These are phyloP conservation scores for Porogramme epimiltina DNA, from an alignment of 1,284 basidiomycete species.

Conservation along the genomic window DNA sequence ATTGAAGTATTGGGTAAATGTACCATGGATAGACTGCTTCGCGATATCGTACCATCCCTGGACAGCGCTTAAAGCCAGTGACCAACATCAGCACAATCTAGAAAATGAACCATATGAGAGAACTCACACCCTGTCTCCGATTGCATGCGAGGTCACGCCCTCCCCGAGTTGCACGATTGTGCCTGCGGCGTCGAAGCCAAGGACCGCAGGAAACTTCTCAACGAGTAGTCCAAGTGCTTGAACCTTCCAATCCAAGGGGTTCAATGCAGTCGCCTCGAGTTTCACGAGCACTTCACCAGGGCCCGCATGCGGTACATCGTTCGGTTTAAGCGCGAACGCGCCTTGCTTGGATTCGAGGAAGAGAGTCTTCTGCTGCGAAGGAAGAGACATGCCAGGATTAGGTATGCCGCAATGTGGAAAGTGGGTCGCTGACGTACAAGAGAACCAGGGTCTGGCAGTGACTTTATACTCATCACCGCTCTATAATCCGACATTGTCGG, in stretches of 20 bases:
- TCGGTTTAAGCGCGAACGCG: conserved; percentile 23
- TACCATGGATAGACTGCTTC: neutral
- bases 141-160: conserved; percentile 28
- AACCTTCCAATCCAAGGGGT: conserved; percentile 45
- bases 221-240: conserved; percentile 33
- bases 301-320: conserved; percentile 31
- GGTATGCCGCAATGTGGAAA: neutral
- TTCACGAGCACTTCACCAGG: conserved; percentile 44
- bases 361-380: conserved; percentile 29
- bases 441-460: too few species aligned
- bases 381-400: conserved; percentile 7
- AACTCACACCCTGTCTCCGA: neutral
- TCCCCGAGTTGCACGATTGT: conserved; percentile 41
- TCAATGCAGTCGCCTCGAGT: conserved; percentile 38
- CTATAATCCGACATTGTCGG: too few species aligned
- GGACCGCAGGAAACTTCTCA: conserved; percentile 39
- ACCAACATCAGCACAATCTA: too few species aligned
- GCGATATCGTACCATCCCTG: neutral
- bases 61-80: neutral
- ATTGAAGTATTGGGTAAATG: neutral
- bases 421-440: too few species aligned
- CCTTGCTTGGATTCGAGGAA: conserved; percentile 23
- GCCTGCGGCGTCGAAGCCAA: conserved; percentile 50
- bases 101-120: neutral
- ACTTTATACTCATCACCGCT: too few species aligned